phyloP scores from a whole-genome alignment of 768 basidiomycete species.

The Floccularia luteovirens region DNA sequence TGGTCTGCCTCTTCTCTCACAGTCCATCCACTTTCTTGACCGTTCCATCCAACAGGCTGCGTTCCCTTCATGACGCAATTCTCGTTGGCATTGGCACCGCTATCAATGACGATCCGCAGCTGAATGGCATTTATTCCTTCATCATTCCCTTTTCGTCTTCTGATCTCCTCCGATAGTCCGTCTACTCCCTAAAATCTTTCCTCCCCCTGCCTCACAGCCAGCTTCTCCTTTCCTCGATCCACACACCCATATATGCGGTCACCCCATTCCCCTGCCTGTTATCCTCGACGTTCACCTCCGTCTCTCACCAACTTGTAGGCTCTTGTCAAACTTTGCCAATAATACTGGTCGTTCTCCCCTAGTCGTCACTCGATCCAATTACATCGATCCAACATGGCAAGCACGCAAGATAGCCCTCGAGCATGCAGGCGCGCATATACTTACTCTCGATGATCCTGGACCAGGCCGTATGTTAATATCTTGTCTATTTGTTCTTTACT shows the following conservation, averaged over 20 bases:
- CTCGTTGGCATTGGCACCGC: conserved; percentile 87
- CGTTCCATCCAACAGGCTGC: conserved; percentile 52
- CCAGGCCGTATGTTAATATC: too few relatives aligned
- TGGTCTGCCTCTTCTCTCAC: conserved; percentile 43
- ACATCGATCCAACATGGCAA: conserved; percentile 18
- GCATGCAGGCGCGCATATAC: conserved; percentile 46
- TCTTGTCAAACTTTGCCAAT: conserved; percentile 54
- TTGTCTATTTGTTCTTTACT: background rate
- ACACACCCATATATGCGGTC: conserved; percentile 21
- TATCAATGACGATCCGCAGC: conserved; percentile 86
- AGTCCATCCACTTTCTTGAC: background rate
- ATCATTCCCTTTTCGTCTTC: background rate
- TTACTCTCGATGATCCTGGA: background rate
- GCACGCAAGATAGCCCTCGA: conserved; percentile 38
- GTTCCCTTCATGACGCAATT: conserved; percentile 89
- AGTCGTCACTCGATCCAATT: conserved; percentile 44
- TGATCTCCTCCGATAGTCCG: background rate
- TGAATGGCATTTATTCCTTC: conserved; percentile 60
- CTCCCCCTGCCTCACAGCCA: background rate
- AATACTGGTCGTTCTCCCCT: conserved; percentile 65
- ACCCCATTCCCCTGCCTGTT: conserved; percentile 69
- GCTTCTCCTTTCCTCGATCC: conserved; percentile 54
- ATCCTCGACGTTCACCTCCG: conserved; percentile 76
- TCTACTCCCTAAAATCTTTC: background rate
- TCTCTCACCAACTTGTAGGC: conserved; percentile 57